These are phyloP conservation scores for Cylindrotheca closterium DNA, from an alignment of 108 stramenopile genomes.

Conservation along the genomic window DNA sequence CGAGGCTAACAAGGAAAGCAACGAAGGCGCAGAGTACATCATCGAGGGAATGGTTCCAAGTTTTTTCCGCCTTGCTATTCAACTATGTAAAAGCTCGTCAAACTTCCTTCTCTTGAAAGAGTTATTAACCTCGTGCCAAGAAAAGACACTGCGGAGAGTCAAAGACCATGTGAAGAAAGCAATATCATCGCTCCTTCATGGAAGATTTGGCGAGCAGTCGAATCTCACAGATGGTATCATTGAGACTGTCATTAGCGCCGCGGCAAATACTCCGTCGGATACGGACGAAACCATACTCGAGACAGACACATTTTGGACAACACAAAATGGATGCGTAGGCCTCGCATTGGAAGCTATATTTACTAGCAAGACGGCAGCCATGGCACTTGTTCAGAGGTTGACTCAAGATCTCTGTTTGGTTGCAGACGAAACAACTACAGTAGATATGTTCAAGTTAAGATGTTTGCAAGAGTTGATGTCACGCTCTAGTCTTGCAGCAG, in stretches of 20 bases:
- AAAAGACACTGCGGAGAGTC: neutral
- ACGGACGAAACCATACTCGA: too few relatives aligned
- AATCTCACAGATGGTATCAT: neutral
- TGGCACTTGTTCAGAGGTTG: too few relatives aligned
- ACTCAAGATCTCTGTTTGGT: too few relatives aligned
- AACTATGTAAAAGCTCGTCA: constrained; percentile 13
- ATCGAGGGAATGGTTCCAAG: constrained; percentile 19
- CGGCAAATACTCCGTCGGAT: too few relatives aligned
- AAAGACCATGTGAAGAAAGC: constrained; percentile 6
- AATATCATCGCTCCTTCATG: neutral
- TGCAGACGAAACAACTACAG: too few relatives aligned
- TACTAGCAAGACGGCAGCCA: too few relatives aligned
- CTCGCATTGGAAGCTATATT: too few relatives aligned
- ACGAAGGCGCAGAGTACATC: constrained; percentile 1
- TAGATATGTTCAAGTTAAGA: too few relatives aligned
- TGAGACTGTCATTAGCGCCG: neutral
- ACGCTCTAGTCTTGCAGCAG: too few relatives aligned
- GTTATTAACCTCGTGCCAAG: constrained; percentile 22
- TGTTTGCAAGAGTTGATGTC: too few relatives aligned
- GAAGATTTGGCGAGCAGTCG: neutral
- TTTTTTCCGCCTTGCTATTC: constrained; percentile 35
- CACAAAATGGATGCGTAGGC: too few relatives aligned
- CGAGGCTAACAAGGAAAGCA: neutral
- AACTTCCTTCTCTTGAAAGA: constrained; percentile 14
- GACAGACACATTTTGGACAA: too few relatives aligned